Evolutionary conservation across 306 rosid species (phyloP).

Genomic region (Crotalaria pallida): DNA sequence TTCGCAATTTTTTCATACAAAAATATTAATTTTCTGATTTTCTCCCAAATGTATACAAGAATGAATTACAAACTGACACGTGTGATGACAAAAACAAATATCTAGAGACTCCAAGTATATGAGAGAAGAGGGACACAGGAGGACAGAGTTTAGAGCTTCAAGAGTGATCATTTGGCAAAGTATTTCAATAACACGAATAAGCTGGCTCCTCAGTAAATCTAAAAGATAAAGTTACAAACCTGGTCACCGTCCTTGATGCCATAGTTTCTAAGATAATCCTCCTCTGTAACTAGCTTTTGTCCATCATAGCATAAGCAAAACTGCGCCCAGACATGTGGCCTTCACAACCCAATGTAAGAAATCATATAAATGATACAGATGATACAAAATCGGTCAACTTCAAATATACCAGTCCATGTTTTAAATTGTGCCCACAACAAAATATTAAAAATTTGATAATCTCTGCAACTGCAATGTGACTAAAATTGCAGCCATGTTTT

Average conservation of each 20-base stretch:
- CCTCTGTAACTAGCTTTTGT: slow-evolving; percentile 60
- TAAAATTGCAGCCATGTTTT: neutral
- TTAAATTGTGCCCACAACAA: neutral
- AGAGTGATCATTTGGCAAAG: neutral
- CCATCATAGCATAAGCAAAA: slow-evolving; percentile 78
- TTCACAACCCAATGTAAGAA: slow-evolving; percentile 28
- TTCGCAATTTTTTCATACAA: neutral
- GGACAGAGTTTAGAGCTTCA: neutral
- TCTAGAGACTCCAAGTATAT: neutral
- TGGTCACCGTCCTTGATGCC: slow-evolving; percentile 88
- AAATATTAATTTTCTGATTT: neutral
- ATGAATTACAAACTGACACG: neutral
- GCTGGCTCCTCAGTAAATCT: neutral
- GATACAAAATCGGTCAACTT: neutral
- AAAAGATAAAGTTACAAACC: slow-evolving; percentile 38
- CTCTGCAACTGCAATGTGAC: neutral
- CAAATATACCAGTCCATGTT: neutral
- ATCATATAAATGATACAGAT: neutral
- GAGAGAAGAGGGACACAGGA: neutral
- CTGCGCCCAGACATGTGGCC: slow-evolving; percentile 94
- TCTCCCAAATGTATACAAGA: neutral
- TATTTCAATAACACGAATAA: neutral
- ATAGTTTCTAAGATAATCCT: slow-evolving; percentile 46
- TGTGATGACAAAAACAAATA: neutral
- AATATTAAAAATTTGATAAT: too few species aligned